Evolutionary conservation across 2,329 filamentous ascomycete genomes (phyloP).

Genomic region (Sclerotinia sclerotiorum): DNA sequence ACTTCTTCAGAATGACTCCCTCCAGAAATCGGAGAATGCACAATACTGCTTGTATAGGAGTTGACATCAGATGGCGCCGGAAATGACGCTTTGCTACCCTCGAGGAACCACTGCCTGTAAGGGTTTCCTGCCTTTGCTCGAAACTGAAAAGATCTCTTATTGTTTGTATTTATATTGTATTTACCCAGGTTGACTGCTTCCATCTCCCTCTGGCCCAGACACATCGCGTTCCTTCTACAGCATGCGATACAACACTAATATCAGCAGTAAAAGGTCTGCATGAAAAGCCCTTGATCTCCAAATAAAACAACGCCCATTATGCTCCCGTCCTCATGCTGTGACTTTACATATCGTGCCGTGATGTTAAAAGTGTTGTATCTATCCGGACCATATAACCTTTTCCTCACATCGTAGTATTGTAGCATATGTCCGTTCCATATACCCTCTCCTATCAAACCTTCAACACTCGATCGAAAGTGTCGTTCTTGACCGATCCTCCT

Average conservation of each 20-base stretch:
- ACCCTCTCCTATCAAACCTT: slow-evolving; percentile 44
- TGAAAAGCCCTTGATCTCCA: background rate
- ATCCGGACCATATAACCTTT: slow-evolving; percentile 1
- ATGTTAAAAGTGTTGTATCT: slow-evolving; percentile 32
- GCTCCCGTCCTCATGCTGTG: slow-evolving; percentile 28
- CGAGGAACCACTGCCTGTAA: background rate
- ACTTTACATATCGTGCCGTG: slow-evolving; percentile 20
- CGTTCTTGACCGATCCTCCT: slow-evolving; percentile 72
- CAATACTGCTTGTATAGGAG: background rate
- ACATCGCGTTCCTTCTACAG: background rate
- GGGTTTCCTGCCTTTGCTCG: background rate
- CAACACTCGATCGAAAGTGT: slow-evolving; percentile 75
- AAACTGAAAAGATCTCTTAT: background rate
- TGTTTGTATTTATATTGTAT: background rate
- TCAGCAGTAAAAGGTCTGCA: background rate
- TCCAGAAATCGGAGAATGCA: background rate
- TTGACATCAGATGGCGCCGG: background rate
- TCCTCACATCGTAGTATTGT: slow-evolving; percentile 6
- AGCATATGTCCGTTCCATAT: slow-evolving; percentile 13
- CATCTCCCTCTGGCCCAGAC: background rate
- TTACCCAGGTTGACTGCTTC: background rate
- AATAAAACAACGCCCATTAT: slow-evolving; percentile 35
- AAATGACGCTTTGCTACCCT: background rate
- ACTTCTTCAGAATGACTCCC: background rate
- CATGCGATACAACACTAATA: slow-evolving; percentile 1